These are phyloP conservation scores for Schizonepeta tenuifolia DNA, from an alignment of 257 asterid genomes.

Conservation along the genomic window DNA sequence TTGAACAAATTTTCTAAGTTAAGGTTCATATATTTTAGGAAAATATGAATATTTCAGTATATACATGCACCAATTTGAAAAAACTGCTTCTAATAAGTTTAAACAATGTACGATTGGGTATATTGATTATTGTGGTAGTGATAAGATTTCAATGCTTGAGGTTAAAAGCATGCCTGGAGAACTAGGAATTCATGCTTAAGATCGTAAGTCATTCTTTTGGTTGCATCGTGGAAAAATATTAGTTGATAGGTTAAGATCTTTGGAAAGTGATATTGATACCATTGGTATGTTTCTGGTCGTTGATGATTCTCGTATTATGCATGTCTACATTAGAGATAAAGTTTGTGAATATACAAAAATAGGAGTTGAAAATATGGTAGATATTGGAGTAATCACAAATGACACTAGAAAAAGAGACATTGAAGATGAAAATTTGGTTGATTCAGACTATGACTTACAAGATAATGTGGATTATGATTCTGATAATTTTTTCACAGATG, in stretches of 20 bases:
- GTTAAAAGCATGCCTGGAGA: neutral
- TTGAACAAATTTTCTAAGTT: neutral
- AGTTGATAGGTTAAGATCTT: neutral
- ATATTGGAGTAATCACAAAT: neutral
- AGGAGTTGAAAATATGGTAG: neutral
- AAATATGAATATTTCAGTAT: neutral
- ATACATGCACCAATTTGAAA: neutral
- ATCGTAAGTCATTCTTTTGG: slow-evolving; percentile 6
- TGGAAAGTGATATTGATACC: neutral
- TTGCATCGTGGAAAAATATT: neutral
- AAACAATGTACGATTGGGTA: neutral
- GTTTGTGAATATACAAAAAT: neutral
- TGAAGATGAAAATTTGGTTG: neutral
- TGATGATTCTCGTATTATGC: neutral
- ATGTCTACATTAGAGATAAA: neutral
- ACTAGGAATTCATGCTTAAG: neutral
- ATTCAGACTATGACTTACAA: neutral
- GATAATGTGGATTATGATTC: neutral
- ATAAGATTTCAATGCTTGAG: slow-evolving; percentile 6
- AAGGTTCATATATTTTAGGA: neutral
- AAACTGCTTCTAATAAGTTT: neutral
- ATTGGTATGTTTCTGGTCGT: neutral
- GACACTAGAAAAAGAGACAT: neutral
- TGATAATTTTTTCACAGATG: neutral
- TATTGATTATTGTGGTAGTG: slow-evolving; percentile 12